Conservation (phyloP, 306 rosid genomes). For the Dryas alaskensis region DNA sequence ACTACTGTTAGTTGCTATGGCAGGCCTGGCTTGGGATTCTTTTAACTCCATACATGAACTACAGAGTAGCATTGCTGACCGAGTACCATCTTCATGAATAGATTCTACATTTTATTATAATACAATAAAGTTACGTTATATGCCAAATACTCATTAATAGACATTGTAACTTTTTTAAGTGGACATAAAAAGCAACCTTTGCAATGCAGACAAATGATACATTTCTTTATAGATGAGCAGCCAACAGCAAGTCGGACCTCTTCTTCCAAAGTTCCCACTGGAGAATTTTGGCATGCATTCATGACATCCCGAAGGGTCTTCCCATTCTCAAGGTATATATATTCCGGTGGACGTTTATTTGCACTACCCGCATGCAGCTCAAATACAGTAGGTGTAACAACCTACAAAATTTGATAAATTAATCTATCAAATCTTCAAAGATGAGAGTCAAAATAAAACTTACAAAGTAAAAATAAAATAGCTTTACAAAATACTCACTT, state of each 20-base stretch:
- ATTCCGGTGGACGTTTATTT: slow-evolving; percentile 81
- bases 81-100: slow-evolving; percentile 29
- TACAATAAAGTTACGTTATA: neutral
- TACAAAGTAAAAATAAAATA: slow-evolving; percentile 5
- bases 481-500: slow-evolving; percentile 42
- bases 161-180: slow-evolving; percentile 13
- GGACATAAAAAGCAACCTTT: slow-evolving; percentile 50
- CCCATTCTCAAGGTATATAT: slow-evolving; percentile 67
- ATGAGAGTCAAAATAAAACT: neutral
- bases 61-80: slow-evolving; percentile 55
- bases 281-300: slow-evolving; percentile 45
- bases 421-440: slow-evolving; percentile 4
- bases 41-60: slow-evolving; percentile 48
- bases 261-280: slow-evolving; percentile 53
- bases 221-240: slow-evolving; percentile 44
- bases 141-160: neutral
- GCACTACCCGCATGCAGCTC: slow-evolving; percentile 92
- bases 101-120: slow-evolving; percentile 33
- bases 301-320: slow-evolving; percentile 74
- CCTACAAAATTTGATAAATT: slow-evolving; percentile 41
- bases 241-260: slow-evolving; percentile 53
- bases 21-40: slow-evolving; percentile 33
- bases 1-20: slow-evolving; percentile 19
- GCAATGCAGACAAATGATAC: slow-evolving; percentile 66
- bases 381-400: slow-evolving; percentile 65